These are phyloP conservation scores for Corymbia maculata DNA, from an alignment of 345 rosid species.

Conservation along the genomic window DNA sequence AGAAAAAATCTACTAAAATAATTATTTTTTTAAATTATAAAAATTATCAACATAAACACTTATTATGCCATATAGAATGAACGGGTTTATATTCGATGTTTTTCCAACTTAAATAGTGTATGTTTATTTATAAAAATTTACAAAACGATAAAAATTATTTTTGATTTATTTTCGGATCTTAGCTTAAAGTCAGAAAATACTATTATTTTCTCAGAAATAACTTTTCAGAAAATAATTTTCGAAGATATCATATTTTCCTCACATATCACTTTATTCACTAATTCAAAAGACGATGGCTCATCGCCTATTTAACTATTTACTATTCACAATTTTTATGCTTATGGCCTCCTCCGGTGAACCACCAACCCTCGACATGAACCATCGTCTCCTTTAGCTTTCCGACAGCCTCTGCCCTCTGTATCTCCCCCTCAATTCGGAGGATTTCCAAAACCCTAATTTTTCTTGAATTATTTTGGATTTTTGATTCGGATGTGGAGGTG, in stretches of 20 bases:
- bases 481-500: neutral
- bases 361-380: neutral
- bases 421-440: neutral
- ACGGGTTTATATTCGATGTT: too few relatives aligned
- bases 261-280: neutral
- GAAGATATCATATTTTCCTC: neutral
- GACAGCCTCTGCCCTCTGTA: neutral
- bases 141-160: neutral
- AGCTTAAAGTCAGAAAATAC: neutral
- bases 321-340: neutral
- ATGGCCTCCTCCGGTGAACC: neutral
- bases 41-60: fast-evolving
- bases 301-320: neutral
- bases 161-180: neutral
- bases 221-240: too few relatives aligned
- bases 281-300: neutral
- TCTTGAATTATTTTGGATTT: neutral
- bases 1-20: too few relatives aligned
- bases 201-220: neutral
- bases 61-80: fast-evolving
- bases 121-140: too few relatives aligned
- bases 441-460: neutral
- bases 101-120: fast-evolving
- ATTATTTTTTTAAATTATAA: too few relatives aligned
- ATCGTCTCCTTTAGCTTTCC: neutral